A percentile compares a stretch with the other conserved stretches of the same genome.
phyloP scores from a whole-genome alignment of 2,329 filamentous ascomycete species.

The Botryotinia calthae region DNA sequence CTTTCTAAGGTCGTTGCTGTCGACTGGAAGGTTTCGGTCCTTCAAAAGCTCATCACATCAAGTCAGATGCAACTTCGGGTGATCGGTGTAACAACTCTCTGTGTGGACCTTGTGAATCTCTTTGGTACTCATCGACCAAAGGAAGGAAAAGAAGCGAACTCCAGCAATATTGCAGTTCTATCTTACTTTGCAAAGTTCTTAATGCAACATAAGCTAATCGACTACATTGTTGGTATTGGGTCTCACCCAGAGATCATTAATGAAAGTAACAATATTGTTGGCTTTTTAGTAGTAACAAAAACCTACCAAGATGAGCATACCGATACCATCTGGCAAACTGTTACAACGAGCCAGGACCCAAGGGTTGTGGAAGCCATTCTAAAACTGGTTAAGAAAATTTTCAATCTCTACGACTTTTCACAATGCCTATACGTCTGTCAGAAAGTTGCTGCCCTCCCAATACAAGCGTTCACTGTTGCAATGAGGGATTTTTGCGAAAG shows the following conservation, averaged over 20 bases:
- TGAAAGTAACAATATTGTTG: slow-evolving; percentile 78
- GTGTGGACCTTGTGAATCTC: slow-evolving; percentile 63
- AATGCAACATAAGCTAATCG: slow-evolving; percentile 66
- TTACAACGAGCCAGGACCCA: slow-evolving; percentile 78
- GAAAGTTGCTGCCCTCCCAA: slow-evolving; percentile 65
- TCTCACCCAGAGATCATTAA: slow-evolving; percentile 89
- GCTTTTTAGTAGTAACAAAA: slow-evolving; percentile 78
- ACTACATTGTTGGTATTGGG: slow-evolving; percentile 85
- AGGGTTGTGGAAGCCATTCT: slow-evolving; percentile 79
- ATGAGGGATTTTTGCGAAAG: slow-evolving; percentile 62
- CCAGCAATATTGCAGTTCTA: slow-evolving; percentile 53
- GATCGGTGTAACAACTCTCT: slow-evolving; percentile 72
- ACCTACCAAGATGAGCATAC: slow-evolving; percentile 71
- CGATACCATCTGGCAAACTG: slow-evolving; percentile 79
- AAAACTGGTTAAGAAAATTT: slow-evolving; percentile 55
- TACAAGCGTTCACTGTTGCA: slow-evolving; percentile 58
- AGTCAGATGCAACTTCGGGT: slow-evolving; percentile 90
- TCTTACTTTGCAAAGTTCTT: slow-evolving; percentile 69
- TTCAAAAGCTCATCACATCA: slow-evolving; percentile 72
- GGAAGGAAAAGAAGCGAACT: slow-evolving; percentile 38
- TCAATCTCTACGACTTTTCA: slow-evolving; percentile 48
- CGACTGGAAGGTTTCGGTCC: slow-evolving; percentile 65
- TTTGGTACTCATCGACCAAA: slow-evolving; percentile 53
- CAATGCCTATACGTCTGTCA: slow-evolving; percentile 64
- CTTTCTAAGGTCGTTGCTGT: slow-evolving; percentile 35